Conservation (phyloP, 176 grass and related monocot species). For the Paspalum notatum region DNA sequence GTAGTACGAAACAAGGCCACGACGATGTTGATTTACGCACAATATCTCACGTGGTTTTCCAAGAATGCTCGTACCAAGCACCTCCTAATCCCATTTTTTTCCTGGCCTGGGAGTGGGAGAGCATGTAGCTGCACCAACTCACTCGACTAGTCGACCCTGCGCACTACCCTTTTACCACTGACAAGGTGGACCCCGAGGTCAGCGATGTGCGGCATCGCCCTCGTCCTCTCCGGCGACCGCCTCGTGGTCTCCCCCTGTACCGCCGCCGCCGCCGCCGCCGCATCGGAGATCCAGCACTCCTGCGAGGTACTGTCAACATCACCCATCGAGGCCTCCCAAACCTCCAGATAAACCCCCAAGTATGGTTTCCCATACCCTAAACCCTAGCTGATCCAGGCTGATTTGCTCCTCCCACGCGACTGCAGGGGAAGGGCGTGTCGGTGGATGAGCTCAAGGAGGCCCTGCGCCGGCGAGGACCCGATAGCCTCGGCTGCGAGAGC, state of each 20-base stretch:
- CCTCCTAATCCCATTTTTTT: no score
- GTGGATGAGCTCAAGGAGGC: slow-evolving; percentile 69
- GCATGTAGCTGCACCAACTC: no score
- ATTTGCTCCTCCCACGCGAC: neutral
- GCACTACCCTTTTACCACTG: neutral
- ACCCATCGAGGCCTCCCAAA: neutral
- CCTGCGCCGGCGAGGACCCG: slow-evolving; percentile 65
- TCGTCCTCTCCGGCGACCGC: slow-evolving; percentile 61
- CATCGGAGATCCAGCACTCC: neutral
- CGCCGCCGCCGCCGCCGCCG: neutral
- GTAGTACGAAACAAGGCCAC: no score
- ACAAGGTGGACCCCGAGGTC: slow-evolving; percentile 4
- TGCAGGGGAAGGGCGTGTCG: slow-evolving; percentile 44
- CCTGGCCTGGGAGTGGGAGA: no score
- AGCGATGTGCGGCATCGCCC: slow-evolving; percentile 83
- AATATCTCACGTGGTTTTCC: no score
- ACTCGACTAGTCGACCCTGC: neutral
- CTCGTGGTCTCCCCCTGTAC: slow-evolving; percentile 22
- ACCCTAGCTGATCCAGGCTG: slow-evolving; percentile 18
- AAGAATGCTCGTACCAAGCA: no score
- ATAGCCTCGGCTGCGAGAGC: slow-evolving; percentile 59
- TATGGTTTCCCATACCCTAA: slow-evolving; percentile 14
- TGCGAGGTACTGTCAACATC: slow-evolving; percentile 31
- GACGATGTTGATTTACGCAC: no score
- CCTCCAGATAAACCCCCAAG: neutral